These are phyloP conservation scores for Aspergillus hortae DNA, from an alignment of 2,329 filamentous ascomycete genomes.

Conservation along the genomic window DNA sequence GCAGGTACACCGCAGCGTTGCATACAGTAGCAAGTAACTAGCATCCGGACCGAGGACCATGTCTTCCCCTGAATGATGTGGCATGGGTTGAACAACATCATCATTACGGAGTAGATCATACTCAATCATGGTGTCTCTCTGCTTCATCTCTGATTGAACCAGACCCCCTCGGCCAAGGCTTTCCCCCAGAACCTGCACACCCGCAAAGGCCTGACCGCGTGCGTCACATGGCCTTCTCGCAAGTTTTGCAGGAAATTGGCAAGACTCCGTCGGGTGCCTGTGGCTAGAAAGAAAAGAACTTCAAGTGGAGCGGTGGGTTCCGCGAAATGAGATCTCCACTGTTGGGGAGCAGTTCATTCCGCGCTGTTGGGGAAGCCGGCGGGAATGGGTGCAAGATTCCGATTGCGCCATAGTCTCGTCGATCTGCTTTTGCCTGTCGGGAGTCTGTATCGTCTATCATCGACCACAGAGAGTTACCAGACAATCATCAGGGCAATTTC, in stretches of 20 bases:
- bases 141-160: background rate
- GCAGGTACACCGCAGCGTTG: background rate
- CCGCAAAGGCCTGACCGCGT: background rate
- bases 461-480: no score
- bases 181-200: background rate
- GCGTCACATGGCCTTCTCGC: conserved; percentile 1
- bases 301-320: conserved; percentile 8
- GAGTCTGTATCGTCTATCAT: no score
- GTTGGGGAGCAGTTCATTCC: conserved; percentile 16
- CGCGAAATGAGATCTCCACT: conserved; percentile 22
- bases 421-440: background rate
- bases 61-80: no score
- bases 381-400: background rate
- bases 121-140: background rate
- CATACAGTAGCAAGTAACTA: background rate
- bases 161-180: background rate
- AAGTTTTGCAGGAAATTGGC: background rate
- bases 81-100: background rate
- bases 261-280: background rate
- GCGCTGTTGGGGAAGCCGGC: conserved; percentile 13
- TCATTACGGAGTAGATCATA: background rate
- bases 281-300: conserved; percentile 9
- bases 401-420: background rate
- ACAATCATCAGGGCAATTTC: no score
- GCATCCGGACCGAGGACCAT: no score